Evolutionary conservation across 2,329 filamentous ascomycete genomes (phyloP), one percentile per base, ranked within the genome.

Genomic region (Microthyrium microscopicum): DNA sequence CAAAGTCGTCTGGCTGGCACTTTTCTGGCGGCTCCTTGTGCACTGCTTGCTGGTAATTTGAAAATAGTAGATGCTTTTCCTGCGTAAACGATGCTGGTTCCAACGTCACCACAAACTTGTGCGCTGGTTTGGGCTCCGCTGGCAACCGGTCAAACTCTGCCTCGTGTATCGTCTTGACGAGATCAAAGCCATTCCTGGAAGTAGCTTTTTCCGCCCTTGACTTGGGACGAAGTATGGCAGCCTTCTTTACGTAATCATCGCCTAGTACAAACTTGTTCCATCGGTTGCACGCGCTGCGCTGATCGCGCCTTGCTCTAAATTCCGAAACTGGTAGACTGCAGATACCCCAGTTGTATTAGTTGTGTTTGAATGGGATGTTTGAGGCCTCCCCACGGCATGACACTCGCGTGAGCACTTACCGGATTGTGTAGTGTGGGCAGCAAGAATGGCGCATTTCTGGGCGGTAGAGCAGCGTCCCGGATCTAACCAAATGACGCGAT

Each of bases 361-460:
- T n/a, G n/a, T n/a, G n/a, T n/a, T 25, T 32, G 24, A 4, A 26
- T 21, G 19, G n/a, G 20, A 20, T 22, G 32, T 28, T 25, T 28
- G n/a, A 21, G 26, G 31, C 29, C 20, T 20, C 31, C 16, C 27
- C 9, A n/a, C n/a, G n/a, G n/a, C n/a, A n/a, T n/a, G n/a, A n/a
- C n/a, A n/a, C n/a, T n/a, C n/a, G n/a, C n/a, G n/a, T n/a, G n/a
- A n/a, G 8, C 17, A 29, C 49, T 33, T 44, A 62, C 60, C 59
- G 72, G 34, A 89, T 74, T 1, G 79, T 84, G 52, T 87, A 95
- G 49, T 94, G 84, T 28, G 85, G 84, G 53, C 89, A 98, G 48
- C 89, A 98, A 40, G 83, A 80, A 36, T 73, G 65, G 38, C 68
- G 67, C 46, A 82, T 74, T 52, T 89, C 77, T 11, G 81, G 80